These are phyloP conservation scores for Cercospora janseana DNA, from an alignment of 2,329 filamentous ascomycete species.

Conservation along the genomic window DNA sequence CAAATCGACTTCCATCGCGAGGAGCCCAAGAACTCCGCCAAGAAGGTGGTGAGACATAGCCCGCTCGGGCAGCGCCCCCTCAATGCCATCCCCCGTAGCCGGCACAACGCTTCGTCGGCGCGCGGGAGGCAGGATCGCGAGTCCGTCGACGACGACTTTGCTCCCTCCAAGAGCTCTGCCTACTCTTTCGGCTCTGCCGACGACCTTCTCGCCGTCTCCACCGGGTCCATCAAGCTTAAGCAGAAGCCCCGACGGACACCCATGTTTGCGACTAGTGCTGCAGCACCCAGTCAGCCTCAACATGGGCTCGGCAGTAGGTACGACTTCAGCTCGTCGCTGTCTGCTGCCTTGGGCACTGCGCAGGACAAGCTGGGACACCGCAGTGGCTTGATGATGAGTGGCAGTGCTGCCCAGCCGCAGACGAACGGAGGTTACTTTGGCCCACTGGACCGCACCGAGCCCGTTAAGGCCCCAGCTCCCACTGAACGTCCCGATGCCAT, in stretches of 20 bases:
- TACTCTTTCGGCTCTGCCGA: slow-evolving; percentile 47
- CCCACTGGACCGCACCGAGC: slow-evolving; percentile 37
- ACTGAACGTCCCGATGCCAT: slow-evolving; percentile 52
- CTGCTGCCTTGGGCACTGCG: slow-evolving; percentile 73
- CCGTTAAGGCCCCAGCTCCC: slow-evolving; percentile 30
- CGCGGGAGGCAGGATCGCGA: slow-evolving; percentile 45
- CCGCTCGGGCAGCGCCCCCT: slow-evolving; percentile 48
- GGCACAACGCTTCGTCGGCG: slow-evolving; percentile 48
- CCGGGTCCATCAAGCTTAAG: slow-evolving; percentile 65
- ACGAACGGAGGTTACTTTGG: slow-evolving; percentile 42
- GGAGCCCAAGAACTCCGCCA: slow-evolving; percentile 33
- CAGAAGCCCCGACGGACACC: slow-evolving; percentile 60
- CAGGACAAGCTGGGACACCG: slow-evolving; percentile 62
- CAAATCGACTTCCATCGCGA: slow-evolving; percentile 75
- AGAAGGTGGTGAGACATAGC: slow-evolving; percentile 26
- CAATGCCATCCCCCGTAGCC: slow-evolving; percentile 51
- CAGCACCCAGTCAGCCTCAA: slow-evolving; percentile 50
- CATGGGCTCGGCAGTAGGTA: slow-evolving; percentile 82
- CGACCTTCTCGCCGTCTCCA: slow-evolving; percentile 57
- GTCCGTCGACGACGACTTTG: slow-evolving; percentile 68
- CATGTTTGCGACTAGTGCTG: slow-evolving; percentile 51
- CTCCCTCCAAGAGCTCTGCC: slow-evolving; percentile 49
- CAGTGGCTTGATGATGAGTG: slow-evolving; percentile 45
- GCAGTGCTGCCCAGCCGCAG: slow-evolving; percentile 39
- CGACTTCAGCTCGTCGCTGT: slow-evolving; percentile 90